These are phyloP conservation scores for Colletotrichum sp. DNA, from an alignment of 2,329 filamentous ascomycete genomes.

Conservation along the genomic window DNA sequence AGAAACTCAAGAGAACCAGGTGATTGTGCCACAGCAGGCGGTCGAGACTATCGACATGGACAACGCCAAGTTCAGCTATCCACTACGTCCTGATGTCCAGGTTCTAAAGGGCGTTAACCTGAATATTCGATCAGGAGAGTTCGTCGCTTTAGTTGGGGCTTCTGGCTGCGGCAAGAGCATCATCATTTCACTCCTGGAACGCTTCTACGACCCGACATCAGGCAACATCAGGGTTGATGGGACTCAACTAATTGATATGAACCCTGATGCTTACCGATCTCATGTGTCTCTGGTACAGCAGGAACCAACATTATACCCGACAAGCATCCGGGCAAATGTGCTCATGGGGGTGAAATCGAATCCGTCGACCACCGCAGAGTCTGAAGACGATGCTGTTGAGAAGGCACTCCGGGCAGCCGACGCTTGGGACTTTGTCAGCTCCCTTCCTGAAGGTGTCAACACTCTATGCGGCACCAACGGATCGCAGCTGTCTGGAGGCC, in stretches of 20 bases:
- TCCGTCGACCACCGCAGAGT: background rate
- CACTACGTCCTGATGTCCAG: background rate
- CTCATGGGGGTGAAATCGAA: conserved; percentile 44
- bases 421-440: conserved; percentile 58
- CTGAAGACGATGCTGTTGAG: conserved; percentile 42
- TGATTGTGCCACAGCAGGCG: background rate
- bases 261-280: background rate
- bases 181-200: conserved; percentile 54
- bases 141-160: conserved; percentile 57
- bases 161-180: conserved; percentile 66
- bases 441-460: conserved; percentile 58
- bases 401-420: conserved; percentile 59
- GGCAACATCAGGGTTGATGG: background rate
- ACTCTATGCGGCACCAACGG: conserved; percentile 70
- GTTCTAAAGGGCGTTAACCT: background rate
- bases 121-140: conserved; percentile 42
- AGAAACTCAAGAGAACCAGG: background rate
- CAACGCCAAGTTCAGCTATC: background rate
- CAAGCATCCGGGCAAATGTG: conserved; percentile 61
- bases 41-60: background rate
- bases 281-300: conserved; percentile 1
- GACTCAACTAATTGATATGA: conserved; percentile 29
- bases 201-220: conserved; percentile 36
- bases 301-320: conserved; percentile 23
- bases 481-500: conserved; percentile 72